Percentiles rank a stretch among this genome's conserved stretches.
Evolutionary conservation across 768 basidiomycete species (phyloP).

Genomic region (Neoboletus magnificus): DNA sequence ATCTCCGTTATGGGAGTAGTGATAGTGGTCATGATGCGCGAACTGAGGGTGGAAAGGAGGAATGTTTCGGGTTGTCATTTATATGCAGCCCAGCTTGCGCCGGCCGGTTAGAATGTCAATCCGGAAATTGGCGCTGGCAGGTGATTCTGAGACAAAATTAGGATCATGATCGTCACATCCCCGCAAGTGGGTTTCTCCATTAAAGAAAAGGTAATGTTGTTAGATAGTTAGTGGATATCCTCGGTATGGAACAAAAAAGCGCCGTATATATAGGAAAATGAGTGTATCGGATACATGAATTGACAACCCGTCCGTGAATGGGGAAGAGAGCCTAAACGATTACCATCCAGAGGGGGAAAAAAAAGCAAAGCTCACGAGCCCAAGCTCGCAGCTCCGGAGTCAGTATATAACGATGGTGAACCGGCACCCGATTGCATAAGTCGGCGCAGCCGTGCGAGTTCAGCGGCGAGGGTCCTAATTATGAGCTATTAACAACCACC

Average conservation of each 20-base stretch:
- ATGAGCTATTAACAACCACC: neutral
- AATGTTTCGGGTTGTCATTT: neutral
- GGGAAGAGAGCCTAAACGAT: conserved; percentile 5
- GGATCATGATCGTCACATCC: neutral
- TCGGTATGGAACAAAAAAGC: conserved; percentile 27
- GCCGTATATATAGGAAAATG: conserved; percentile 20
- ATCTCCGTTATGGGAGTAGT: conserved; percentile 84
- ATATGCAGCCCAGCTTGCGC: conserved; percentile 1
- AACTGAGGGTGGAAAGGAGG: neutral
- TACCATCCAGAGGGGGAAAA: neutral
- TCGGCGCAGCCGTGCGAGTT: conserved; percentile 66
- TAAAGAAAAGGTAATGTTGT: neutral
- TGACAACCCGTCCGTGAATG: conserved; percentile 27
- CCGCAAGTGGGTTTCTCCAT: neutral
- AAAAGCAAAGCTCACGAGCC: conserved; percentile 11
- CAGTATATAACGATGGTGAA: conserved; percentile 20
- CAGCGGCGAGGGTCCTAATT: conserved; percentile 53
- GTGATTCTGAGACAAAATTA: neutral
- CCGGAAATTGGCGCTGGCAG: neutral
- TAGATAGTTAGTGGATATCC: conserved; percentile 20
- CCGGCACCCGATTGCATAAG: conserved; percentile 62
- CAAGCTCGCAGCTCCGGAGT: conserved; percentile 8
- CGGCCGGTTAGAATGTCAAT: neutral
- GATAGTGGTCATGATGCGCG: conserved; percentile 48
- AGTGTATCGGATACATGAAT: conserved; percentile 33